phyloP scores from a whole-genome alignment of 345 rosid species.

The Populus alba region DNA sequence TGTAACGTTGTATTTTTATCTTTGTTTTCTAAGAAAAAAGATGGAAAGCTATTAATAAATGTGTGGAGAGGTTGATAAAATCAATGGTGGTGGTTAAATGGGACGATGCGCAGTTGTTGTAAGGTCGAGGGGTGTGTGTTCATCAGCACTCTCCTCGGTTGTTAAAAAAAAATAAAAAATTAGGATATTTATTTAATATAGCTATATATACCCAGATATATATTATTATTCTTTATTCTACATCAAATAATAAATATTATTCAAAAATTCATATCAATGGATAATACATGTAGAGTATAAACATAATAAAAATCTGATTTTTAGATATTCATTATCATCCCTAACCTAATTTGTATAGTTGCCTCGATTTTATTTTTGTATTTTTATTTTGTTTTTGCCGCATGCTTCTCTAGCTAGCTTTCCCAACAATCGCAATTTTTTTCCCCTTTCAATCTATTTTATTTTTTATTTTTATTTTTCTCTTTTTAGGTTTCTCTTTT shows the following conservation, averaged over 20 bases:
- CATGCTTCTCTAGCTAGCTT: slow-evolving; percentile 25
- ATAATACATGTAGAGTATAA: no score
- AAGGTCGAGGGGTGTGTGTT: slow-evolving; percentile 20
- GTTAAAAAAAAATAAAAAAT: no score
- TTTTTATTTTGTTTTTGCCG: slow-evolving; percentile 18
- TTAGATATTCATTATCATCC: no score
- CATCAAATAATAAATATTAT: no score
- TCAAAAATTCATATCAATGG: no score
- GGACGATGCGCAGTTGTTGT: background rate
- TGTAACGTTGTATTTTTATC: background rate
- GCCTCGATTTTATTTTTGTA: slow-evolving; percentile 20
- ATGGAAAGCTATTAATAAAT: background rate
- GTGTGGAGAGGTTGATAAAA: background rate
- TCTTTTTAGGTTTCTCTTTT: background rate
- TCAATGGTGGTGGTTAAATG: background rate
- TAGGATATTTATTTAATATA: no score
- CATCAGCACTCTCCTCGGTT: slow-evolving; percentile 1
- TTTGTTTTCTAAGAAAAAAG: background rate
- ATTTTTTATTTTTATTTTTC: background rate
- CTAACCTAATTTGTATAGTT: no score
- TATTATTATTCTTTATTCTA: no score
- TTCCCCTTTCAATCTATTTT: background rate
- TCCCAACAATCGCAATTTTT: background rate
- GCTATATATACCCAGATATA: no score
- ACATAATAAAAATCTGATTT: no score